Evolutionary conservation across 495 filamentous ascomycete genomes (phyloP).

Genomic region (Parathielavia appendiculata): DNA sequence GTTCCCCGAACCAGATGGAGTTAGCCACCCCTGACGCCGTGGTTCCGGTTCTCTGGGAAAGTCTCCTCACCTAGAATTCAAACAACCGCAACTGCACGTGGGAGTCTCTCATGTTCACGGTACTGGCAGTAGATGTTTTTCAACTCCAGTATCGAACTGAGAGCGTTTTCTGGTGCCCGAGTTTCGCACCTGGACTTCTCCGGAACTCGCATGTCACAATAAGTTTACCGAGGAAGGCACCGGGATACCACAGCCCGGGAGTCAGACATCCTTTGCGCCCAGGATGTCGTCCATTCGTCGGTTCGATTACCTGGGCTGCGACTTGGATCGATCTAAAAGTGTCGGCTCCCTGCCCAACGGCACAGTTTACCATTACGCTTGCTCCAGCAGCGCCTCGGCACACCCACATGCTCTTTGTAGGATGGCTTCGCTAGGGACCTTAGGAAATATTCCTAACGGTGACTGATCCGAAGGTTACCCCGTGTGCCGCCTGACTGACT

Average conservation of each 20-base stretch:
- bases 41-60: constrained; percentile 17
- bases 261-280: constrained; percentile 21
- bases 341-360: constrained; percentile 27
- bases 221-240: not conserved
- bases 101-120: not conserved
- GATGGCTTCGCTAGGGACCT: constrained; percentile 11
- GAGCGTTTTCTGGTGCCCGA: not conserved
- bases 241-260: constrained; percentile 12
- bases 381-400: constrained; percentile 4
- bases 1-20: constrained; percentile 9
- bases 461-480: constrained; percentile 5
- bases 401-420: constrained; percentile 13
- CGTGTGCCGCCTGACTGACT: constrained; percentile 9
- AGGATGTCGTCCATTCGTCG: constrained; percentile 13
- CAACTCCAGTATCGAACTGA: constrained; percentile 13
- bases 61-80: constrained; percentile 10
- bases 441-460: constrained; percentile 13
- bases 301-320: constrained; percentile 26
- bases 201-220: constrained; percentile 14
- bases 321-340: constrained; percentile 19
- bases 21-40: constrained; percentile 22
- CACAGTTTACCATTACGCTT: constrained; percentile 22
- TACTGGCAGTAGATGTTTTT: not conserved
- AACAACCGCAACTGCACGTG: constrained; percentile 12
- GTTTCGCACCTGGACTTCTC: constrained; percentile 8